Percentiles rank a stretch among this genome's conserved stretches.
Evolutionary conservation across 495 filamentous ascomycete genomes (phyloP).

Genomic region (Annulohypoxylon stygium): DNA sequence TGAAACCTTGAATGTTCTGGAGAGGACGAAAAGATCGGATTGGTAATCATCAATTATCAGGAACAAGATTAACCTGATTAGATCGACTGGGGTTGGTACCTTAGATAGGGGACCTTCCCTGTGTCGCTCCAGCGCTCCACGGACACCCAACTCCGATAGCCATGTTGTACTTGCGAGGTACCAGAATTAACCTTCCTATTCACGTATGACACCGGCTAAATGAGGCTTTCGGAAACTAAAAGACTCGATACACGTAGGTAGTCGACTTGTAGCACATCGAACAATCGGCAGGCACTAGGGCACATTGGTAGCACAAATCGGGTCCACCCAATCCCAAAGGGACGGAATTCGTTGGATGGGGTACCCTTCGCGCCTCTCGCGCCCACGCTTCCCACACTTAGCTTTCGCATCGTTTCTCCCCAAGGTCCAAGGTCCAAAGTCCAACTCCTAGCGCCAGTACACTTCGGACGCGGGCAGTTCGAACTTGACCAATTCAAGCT

Average conservation of each 20-base stretch:
- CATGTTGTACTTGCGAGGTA: constrained; percentile 15
- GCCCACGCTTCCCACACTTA: constrained; percentile 12
- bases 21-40: constrained; percentile 29
- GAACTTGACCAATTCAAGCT: constrained; percentile 25
- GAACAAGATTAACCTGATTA: constrained; percentile 23
- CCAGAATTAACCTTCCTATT: constrained; percentile 25
- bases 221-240: constrained; percentile 1
- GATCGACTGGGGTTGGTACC: constrained; percentile 14
- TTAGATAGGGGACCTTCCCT: constrained; percentile 3
- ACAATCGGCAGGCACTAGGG: background rate
- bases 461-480: constrained; percentile 14
- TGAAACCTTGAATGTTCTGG: too few relatives aligned
- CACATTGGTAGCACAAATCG: background rate
- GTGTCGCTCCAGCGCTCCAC: background rate
- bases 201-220: constrained; percentile 16
- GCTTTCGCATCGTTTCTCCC: constrained; percentile 33
- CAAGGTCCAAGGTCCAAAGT: background rate
- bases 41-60: constrained; percentile 22
- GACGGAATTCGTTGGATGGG: constrained; percentile 33
- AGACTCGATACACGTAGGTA: constrained; percentile 14
- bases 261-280: constrained; percentile 5
- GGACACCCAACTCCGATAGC: constrained; percentile 15
- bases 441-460: constrained; percentile 21
- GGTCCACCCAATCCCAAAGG: constrained; percentile 34
- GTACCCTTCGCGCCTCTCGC: constrained; percentile 2